phyloP scores from a whole-genome alignment of 495 filamentous ascomycete species.

The Hypoxylon fuscum region DNA sequence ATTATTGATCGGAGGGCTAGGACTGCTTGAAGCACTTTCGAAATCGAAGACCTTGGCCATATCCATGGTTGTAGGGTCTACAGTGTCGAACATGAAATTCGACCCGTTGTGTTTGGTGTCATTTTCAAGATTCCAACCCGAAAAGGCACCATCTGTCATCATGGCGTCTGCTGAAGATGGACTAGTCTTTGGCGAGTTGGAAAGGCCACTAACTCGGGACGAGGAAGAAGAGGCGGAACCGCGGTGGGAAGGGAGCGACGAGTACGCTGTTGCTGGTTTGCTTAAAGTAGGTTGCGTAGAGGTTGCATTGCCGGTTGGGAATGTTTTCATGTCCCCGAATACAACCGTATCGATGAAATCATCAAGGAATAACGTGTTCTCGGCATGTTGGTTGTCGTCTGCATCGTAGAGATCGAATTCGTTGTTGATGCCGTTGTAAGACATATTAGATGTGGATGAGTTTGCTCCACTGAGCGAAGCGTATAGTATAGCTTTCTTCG shows the following conservation, averaged over 20 bases:
- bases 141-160: constrained; percentile 26
- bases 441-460: constrained; percentile 24
- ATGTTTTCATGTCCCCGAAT: constrained; percentile 13
- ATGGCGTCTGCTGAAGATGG: constrained; percentile 33
- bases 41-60: constrained; percentile 77
- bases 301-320: constrained; percentile 8
- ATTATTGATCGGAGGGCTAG: constrained; percentile 55
- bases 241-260: constrained; percentile 31
- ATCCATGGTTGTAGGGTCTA: constrained; percentile 29
- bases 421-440: constrained; percentile 19
- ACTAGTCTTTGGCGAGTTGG: constrained; percentile 38
- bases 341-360: constrained; percentile 3
- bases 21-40: constrained; percentile 73
- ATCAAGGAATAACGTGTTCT: not conserved
- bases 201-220: constrained; percentile 28
- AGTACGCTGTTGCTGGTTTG: not conserved
- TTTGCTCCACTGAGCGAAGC: constrained; percentile 29
- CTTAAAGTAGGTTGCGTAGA: constrained; percentile 13
- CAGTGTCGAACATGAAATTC: constrained; percentile 29
- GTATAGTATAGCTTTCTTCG: constrained; percentile 1
- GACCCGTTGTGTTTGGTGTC: constrained; percentile 16
- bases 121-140: constrained; percentile 30
- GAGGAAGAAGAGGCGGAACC: constrained; percentile 44
- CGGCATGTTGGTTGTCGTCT: constrained; percentile 13
- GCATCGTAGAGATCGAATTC: constrained; percentile 34